Evolutionary conservation across 441 rosid genomes (phyloP), one percentile per base, ranked within the genome.

Genomic region (Biscutella laevigata): DNA sequence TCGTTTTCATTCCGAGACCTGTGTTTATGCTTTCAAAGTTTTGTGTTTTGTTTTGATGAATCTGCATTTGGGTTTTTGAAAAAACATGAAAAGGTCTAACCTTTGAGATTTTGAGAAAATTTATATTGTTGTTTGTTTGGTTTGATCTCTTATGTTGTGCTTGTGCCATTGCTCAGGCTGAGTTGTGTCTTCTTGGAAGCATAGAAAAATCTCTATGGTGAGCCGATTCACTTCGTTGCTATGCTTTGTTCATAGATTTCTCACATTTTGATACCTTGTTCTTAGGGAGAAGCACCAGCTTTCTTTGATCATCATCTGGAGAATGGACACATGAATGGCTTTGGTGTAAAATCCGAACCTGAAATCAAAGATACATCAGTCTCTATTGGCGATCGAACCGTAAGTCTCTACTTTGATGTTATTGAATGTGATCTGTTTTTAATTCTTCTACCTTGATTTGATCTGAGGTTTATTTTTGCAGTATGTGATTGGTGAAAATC

Each of bases 231-330:
- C 50, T 62, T 55, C 44, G 53, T 29, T 54, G 36, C 66, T 57
- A 46, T 14, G 46, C 15, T 10, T 14, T 26, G 22, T 27, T 52
- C 57, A 66, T 36, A 19, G 41, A 7, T 38, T 59, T 60, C 49
- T 69, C 35, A 59, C 54, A 52, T 61, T 55, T 16, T 47, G 52
- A 13, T 59, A 44, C 48, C 62, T 20, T 68, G 7, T 70, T 7
- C 47, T 41, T 56, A 91, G 96, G 95, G 95, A 68, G 81, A 81
- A 78, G 90, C 88, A 17, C 81, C 92, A 48, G 88, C 80, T 64
- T 71, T 80, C 69, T 45, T 59, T 65, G 59, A 58, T 44, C 75
- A 73, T 46, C 66, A 71, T 71, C 54, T 68, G 36, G 72, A 25
- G 53, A 74, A 57, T 64, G 87, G 69, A 46, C 64, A 62, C 67